Evolutionary conservation across 2,329 filamentous ascomycete genomes (phyloP).

Genomic region (Stachybotrys echinatus): DNA sequence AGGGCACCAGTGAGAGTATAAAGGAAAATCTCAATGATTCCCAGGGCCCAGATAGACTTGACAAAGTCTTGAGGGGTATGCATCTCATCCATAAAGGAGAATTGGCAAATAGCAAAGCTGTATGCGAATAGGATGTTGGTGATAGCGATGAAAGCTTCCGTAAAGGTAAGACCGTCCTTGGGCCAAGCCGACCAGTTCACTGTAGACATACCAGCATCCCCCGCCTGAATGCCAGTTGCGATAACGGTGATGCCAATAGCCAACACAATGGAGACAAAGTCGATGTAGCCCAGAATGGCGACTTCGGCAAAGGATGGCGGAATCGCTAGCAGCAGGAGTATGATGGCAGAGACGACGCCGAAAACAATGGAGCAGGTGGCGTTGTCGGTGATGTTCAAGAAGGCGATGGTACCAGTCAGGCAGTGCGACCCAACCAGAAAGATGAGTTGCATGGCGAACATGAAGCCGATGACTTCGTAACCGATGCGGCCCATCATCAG

Average conservation of each 20-base stretch:
- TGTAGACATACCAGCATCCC: conserved; percentile 7
- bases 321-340: conserved; percentile 29
- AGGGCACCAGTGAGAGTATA: conserved; percentile 58
- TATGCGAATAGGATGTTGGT: conserved; percentile 53
- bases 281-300: conserved; percentile 11
- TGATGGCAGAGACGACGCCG: conserved; percentile 25
- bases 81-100: conserved; percentile 3
- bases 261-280: conserved; percentile 50
- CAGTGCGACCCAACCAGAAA: conserved; percentile 63
- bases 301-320: conserved; percentile 31
- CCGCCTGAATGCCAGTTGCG: conserved; percentile 42
- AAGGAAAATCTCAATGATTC: conserved; percentile 49
- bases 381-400: conserved; percentile 54
- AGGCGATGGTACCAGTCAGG: conserved; percentile 57
- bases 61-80: conserved; percentile 24
- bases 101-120: conserved; percentile 1
- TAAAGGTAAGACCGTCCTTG: conserved; percentile 31
- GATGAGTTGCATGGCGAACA: conserved; percentile 52
- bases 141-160: conserved; percentile 47
- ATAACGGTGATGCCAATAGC: conserved; percentile 59
- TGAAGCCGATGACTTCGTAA: conserved; percentile 49
- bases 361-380: conserved; percentile 30
- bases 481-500: conserved; percentile 50
- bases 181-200: conserved; percentile 27
- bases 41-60: conserved; percentile 49